phyloP scores from a whole-genome alignment of 2,329 filamentous ascomycete species.

The Talaromyces piceae region DNA sequence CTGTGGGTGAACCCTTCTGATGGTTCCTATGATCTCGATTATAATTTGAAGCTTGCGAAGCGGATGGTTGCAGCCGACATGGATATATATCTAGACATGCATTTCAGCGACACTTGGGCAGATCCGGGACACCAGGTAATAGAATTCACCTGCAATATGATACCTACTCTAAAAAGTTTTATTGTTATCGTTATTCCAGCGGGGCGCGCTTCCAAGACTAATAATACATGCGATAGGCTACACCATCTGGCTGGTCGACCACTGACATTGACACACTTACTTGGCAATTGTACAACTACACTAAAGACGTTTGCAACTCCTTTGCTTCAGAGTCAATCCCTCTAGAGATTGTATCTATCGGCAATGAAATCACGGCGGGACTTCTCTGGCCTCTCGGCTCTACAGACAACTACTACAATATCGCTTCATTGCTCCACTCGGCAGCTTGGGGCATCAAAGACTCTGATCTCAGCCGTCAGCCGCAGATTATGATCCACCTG shows the following conservation, averaged over 20 bases:
- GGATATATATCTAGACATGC: slow-evolving; percentile 55
- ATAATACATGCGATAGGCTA: slow-evolving; percentile 27
- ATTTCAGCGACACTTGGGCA: slow-evolving; percentile 65
- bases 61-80: slow-evolving; percentile 58
- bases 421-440: slow-evolving; percentile 57
- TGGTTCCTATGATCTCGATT: slow-evolving; percentile 60
- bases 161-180: too few species aligned
- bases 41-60: slow-evolving; percentile 61
- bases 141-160: too few species aligned
- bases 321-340: slow-evolving; percentile 51
- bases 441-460: slow-evolving; percentile 59
- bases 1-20: slow-evolving; percentile 63
- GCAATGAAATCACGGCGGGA: slow-evolving; percentile 64
- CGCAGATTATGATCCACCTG: slow-evolving; percentile 66
- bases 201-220: too few species aligned
- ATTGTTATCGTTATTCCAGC: too few species aligned
- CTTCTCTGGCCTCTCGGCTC: slow-evolving; percentile 60
- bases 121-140: slow-evolving; percentile 55
- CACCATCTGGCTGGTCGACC: slow-evolving; percentile 56
- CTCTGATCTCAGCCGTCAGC: slow-evolving; percentile 48
- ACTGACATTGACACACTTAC: slow-evolving; percentile 51
- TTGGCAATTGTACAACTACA: slow-evolving; percentile 63
- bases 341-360: slow-evolving; percentile 60
- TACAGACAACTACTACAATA: slow-evolving; percentile 50
- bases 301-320: slow-evolving; percentile 51